These are phyloP conservation scores for Aureobasidium sp. DNA, from an alignment of 2,329 filamentous ascomycete genomes.

Conservation along the genomic window DNA sequence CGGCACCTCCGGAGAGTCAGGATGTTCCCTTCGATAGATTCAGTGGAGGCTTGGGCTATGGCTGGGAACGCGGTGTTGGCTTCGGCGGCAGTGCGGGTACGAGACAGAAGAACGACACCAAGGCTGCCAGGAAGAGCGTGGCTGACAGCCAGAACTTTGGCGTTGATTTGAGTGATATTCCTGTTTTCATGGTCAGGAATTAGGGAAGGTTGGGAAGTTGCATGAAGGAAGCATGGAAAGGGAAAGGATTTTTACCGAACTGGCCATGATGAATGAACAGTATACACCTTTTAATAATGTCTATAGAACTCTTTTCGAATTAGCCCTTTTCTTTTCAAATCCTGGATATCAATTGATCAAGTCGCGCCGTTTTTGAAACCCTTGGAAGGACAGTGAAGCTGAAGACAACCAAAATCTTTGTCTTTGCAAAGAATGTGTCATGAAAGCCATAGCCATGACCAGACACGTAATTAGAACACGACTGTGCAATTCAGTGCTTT, in stretches of 20 bases:
- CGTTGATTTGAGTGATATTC: conserved; percentile 34
- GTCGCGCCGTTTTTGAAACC: no score
- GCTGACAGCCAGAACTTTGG: conserved; percentile 28
- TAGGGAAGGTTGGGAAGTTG: conserved; percentile 7
- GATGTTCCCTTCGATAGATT: conserved; percentile 27
- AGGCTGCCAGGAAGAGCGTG: conserved; percentile 28
- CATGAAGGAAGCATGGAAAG: neutral
- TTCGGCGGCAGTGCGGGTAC: conserved; percentile 33
- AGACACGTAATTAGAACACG: no score
- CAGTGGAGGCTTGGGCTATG: conserved; percentile 31
- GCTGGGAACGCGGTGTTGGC: conserved; percentile 29
- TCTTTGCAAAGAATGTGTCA: no score
- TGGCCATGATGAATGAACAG: neutral
- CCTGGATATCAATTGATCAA: no score
- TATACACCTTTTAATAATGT: neutral
- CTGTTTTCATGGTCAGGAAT: conserved; percentile 28
- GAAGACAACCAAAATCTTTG: no score
- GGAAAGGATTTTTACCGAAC: neutral
- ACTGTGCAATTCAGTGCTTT: no score
- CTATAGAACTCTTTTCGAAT: neutral
- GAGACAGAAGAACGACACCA: conserved; percentile 20
- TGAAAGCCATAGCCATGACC: no score
- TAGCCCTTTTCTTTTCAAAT: neutral
- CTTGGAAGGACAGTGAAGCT: no score
- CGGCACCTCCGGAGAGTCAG: neutral